phyloP scores from a whole-genome alignment of 2,329 filamentous ascomycete species.

The Penicillium griseofulvum region DNA sequence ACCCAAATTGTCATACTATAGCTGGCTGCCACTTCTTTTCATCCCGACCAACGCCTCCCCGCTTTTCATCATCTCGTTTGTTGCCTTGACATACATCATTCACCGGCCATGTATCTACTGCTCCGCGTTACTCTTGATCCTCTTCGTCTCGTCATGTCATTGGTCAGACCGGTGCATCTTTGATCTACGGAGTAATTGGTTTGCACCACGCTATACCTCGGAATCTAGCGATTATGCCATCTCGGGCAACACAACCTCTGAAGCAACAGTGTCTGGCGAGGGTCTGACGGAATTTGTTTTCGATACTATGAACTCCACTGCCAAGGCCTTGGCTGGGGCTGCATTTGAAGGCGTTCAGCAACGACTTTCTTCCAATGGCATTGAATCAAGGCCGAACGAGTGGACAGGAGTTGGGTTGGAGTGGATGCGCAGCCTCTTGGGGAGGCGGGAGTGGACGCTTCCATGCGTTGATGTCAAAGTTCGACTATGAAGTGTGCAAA shows the following conservation, averaged over 20 bases:
- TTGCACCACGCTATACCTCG: slow-evolving; percentile 67
- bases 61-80: slow-evolving; percentile 81
- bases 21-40: slow-evolving; percentile 84
- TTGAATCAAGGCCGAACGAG: slow-evolving; percentile 52
- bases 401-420: slow-evolving; percentile 78
- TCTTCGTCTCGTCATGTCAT: slow-evolving; percentile 87
- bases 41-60: slow-evolving; percentile 83
- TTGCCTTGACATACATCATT: slow-evolving; percentile 91
- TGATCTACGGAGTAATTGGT: slow-evolving; percentile 90
- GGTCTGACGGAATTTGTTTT: slow-evolving; percentile 39
- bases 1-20: slow-evolving; percentile 35
- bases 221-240: slow-evolving; percentile 22
- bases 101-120: slow-evolving; percentile 98
- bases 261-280: slow-evolving; percentile 27
- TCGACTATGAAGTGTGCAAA: slow-evolving; percentile 55
- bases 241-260: slow-evolving; percentile 15
- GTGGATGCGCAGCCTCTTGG: slow-evolving; percentile 79
- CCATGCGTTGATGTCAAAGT: slow-evolving; percentile 89
- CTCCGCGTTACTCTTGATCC: slow-evolving; percentile 89
- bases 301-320: slow-evolving; percentile 65
- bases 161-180: slow-evolving; percentile 91
- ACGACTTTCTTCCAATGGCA: slow-evolving; percentile 29
- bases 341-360: slow-evolving; percentile 61
- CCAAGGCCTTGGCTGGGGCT: slow-evolving; percentile 63
- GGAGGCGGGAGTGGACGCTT: slow-evolving; percentile 82